Evolutionary conservation across 805 yeast species (phyloP), one percentile per base, ranked within the genome.

Genomic region (Candida odintsovae): DNA sequence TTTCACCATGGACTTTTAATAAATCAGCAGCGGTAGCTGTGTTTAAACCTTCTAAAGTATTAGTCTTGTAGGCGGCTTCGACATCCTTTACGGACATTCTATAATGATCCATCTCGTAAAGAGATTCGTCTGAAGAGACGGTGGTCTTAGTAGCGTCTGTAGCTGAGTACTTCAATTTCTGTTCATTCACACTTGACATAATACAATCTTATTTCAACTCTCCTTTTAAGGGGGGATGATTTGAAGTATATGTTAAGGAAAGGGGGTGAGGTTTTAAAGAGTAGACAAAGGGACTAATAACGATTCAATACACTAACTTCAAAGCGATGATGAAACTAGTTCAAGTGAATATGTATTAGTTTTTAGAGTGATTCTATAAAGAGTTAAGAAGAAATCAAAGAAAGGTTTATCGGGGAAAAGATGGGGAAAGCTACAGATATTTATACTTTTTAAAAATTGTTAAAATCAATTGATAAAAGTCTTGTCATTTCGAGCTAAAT

Each of bases 41-140:
- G 1, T 72, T 49, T 20, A 81, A 69, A 5, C 94, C 94, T 44
- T 68, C 66, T 6, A 65, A 63, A 16, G 63, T 51, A 53, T 73
- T 67, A 2, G 86, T 71, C 9, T 63, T 58, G 51, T 68, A 74
- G 18, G 57, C 47, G 11, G 62, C 54, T 19, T 66, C 71, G 12
- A 74, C 73, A 43, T 66, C 62, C 11, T 65, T 60, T 18, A 67
- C 58, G 0, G 75, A 20, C 19, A 53, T 50, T 37, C 55, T 51
- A 46, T 56, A 59, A 46, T 58, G 61, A 20, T 58, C 59, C 15
- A 53, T 42, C 28, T 52, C 55, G 16, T 43, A 51, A 25, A 55
- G 51, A 35, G 45, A 38, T 11, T 42, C 49, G 26, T 48, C 47
- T 4, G 54, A 48, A 21, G 40, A 16, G 36, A 44, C 48, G 2